Conservation (phyloP, 345 rosid species). For the Salix dunnii region DNA sequence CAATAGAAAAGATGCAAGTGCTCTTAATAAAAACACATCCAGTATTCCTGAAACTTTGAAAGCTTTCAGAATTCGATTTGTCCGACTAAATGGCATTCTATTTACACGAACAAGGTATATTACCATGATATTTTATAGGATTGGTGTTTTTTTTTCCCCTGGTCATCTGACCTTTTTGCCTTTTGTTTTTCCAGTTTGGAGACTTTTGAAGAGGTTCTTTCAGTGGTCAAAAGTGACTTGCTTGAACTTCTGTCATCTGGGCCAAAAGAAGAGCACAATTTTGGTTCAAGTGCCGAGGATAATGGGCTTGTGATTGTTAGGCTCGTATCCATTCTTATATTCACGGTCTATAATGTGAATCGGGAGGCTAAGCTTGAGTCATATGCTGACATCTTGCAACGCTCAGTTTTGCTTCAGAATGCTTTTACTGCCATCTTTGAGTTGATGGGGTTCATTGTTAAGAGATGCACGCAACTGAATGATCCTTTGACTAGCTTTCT, state of each 20-base stretch:
- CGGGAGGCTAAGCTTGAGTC: conserved; percentile 72
- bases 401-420: conserved; percentile 76
- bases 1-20: conserved; percentile 35
- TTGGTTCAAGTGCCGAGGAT: conserved; percentile 62
- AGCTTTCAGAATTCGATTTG: conserved; percentile 73
- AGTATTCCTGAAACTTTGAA: conserved; percentile 44
- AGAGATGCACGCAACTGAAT: conserved; percentile 54
- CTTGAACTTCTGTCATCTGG: conserved; percentile 66
- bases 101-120: conserved; percentile 89
- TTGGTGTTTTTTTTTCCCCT: neutral
- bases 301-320: conserved; percentile 66
- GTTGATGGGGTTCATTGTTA: conserved; percentile 57
- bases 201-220: conserved; percentile 75
- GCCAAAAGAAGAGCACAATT: conserved; percentile 50
- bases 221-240: conserved; percentile 53
- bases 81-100: conserved; percentile 85
- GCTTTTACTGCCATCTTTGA: conserved; percentile 73
- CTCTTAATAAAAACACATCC: conserved; percentile 45
- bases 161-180: neutral
- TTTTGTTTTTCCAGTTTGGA: conserved; percentile 61
- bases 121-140: neutral
- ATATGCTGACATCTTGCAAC: conserved; percentile 88
- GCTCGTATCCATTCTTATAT: conserved; percentile 69
- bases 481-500: conserved; percentile 75
- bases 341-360: conserved; percentile 65